Conservation (phyloP, 108 stramenopile species). For the Cyclotella atomus region DNA sequence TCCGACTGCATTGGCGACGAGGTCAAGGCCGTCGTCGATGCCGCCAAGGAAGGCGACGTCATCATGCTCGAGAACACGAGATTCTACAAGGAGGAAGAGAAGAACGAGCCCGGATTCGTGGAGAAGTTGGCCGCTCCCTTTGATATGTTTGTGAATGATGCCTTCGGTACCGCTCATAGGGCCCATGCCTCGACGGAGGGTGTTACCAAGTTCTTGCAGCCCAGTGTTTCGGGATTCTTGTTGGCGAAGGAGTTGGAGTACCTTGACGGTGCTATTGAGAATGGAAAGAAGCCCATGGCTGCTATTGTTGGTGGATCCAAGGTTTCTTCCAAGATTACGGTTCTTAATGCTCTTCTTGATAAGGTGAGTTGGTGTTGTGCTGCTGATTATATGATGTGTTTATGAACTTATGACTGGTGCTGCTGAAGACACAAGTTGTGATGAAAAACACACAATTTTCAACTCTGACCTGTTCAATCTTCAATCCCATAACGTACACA, state of each 20-base stretch:
- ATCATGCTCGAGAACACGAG: constrained; percentile 99
- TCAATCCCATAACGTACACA: too few relatives aligned
- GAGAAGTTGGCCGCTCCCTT: constrained; percentile 93
- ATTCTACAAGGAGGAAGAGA: constrained; percentile 98
- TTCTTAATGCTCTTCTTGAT: constrained; percentile 98
- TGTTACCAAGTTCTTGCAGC: constrained; percentile 93
- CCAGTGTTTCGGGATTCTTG: constrained; percentile 93
- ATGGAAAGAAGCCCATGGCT: constrained; percentile 97
- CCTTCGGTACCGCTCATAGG: constrained; percentile 99
- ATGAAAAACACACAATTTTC: not conserved
- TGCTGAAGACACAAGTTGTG: not conserved
- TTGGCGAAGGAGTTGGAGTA: constrained; percentile 99
- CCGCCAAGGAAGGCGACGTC: constrained; percentile 93
- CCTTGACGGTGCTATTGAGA: constrained; percentile 95
- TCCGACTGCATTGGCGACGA: constrained; percentile 98
- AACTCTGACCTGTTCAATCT: too few relatives aligned
- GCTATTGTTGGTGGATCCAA: constrained; percentile 99
- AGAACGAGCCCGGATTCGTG: constrained; percentile 92
- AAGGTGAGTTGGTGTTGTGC: constrained; percentile 43
- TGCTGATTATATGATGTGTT: not conserved
- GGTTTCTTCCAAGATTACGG: constrained; percentile 99
- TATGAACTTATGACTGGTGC: not conserved
- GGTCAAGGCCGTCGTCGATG: constrained; percentile 79
- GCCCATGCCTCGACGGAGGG: constrained; percentile 99
- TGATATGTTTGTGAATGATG: constrained; percentile 98